Evolutionary conservation across 805 yeast species (phyloP).

Genomic region (Kluyveromyces wickerhamii): DNA sequence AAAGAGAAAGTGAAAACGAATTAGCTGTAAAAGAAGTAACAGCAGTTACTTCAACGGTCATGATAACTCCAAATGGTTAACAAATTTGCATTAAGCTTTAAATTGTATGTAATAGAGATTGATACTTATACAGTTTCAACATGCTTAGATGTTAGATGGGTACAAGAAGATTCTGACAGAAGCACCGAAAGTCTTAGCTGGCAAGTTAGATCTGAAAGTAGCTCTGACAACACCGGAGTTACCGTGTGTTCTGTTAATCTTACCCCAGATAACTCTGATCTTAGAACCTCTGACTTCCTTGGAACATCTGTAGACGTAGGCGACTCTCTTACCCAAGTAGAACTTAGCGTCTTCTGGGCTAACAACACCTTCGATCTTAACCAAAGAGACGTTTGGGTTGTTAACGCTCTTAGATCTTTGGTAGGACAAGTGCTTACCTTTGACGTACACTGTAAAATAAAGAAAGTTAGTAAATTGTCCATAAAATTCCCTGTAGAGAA

Average conservation of each 20-base stretch:
- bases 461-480: background rate
- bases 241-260: slow-evolving; percentile 98
- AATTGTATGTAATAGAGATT: slow-evolving; percentile 8
- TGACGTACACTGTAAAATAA: slow-evolving; percentile 81
- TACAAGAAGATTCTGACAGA: slow-evolving; percentile 99
- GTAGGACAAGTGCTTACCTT: slow-evolving; percentile 99
- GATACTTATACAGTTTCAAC: slow-evolving; percentile 18
- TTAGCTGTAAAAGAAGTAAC: too few species aligned
- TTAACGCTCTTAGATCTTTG: slow-evolving; percentile 98
- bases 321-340: slow-evolving; percentile 99
- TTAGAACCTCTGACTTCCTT: slow-evolving; percentile 98
- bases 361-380: slow-evolving; percentile 95
- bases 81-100: slow-evolving; percentile 7
- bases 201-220: slow-evolving; percentile 97
- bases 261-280: slow-evolving; percentile 99
- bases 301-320: slow-evolving; percentile 98
- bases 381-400: slow-evolving; percentile 96
- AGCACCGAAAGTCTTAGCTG: slow-evolving; percentile 99
- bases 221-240: slow-evolving; percentile 98
- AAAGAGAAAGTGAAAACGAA: too few species aligned
- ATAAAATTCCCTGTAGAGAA: too few species aligned
- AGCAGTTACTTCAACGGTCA: too few species aligned
- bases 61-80: slow-evolving; percentile 3
- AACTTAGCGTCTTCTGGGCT: slow-evolving; percentile 92
- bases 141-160: slow-evolving; percentile 95